A percentile compares a stretch with the other conserved stretches of the same genome.
These are phyloP conservation scores for Acacia crassicarpa DNA, from an alignment of 306 rosid species.

Conservation along the genomic window DNA sequence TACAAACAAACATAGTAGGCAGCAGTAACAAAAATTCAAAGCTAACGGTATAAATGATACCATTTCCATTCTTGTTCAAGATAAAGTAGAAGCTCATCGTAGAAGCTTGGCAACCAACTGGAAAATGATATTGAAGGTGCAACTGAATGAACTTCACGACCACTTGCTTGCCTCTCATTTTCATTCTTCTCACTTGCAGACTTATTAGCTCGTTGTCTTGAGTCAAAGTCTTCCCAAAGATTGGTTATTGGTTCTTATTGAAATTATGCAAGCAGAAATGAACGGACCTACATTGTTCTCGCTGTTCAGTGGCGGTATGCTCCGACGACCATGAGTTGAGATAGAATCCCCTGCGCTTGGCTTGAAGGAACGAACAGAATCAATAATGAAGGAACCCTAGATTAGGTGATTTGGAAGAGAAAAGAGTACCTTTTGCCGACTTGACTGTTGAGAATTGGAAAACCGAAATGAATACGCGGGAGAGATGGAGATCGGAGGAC, in stretches of 20 bases:
- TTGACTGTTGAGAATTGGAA: no score
- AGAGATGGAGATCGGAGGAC: no score
- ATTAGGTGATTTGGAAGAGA: no score
- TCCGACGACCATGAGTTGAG: no score
- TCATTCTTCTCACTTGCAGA: conserved; percentile 61
- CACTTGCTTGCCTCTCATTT: conserved; percentile 53
- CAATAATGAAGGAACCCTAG: no score
- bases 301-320: no score
- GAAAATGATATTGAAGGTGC: conserved; percentile 59
- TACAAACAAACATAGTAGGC: conserved; percentile 3
- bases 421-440: no score
- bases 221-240: conserved; percentile 91
- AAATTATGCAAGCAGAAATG: no score
- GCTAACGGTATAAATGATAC: conserved; percentile 45
- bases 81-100: conserved; percentile 90
- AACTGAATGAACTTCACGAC: conserved; percentile 53
- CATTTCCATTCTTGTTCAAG: conserved; percentile 99
- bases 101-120: conserved; percentile 92
- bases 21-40: conserved; percentile 16
- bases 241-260: conserved; percentile 83
- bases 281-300: no score
- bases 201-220: conserved; percentile 57
- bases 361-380: no score
- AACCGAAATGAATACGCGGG: no score
- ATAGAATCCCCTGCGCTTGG: no score